A percentile compares a stretch with the other conserved stretches of the same genome.
Evolutionary conservation across 306 rosid genomes (phyloP).

Genomic region (Corylus avellana): DNA sequence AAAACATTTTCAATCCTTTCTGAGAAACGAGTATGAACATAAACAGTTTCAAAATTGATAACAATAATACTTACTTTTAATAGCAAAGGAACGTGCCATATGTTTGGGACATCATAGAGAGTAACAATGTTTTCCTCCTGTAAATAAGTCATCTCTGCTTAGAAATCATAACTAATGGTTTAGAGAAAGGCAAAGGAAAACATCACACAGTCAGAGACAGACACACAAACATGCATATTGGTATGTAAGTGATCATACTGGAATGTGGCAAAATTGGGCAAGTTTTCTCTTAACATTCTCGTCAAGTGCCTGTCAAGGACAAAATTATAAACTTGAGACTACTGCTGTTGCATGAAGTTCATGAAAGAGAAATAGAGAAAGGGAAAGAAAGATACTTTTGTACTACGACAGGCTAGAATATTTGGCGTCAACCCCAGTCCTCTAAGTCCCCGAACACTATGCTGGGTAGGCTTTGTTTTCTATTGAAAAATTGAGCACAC

Average conservation of each 20-base stretch:
- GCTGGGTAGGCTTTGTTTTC: constrained; percentile 96
- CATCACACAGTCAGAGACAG: neutral
- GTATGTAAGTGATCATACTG: constrained; percentile 50
- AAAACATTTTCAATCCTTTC: constrained; percentile 12
- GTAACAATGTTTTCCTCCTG: constrained; percentile 78
- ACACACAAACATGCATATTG: neutral
- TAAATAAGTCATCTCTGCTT: constrained; percentile 24
- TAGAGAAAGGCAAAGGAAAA: constrained; percentile 16
- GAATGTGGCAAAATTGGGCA: constrained; percentile 93
- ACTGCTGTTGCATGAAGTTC: constrained; percentile 10
- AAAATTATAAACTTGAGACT: constrained; percentile 22
- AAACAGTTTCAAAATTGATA: neutral
- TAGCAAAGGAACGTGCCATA: constrained; percentile 94
- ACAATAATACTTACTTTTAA: constrained; percentile 57
- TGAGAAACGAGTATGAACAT: constrained; percentile 11
- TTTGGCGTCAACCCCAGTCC: constrained; percentile 83
- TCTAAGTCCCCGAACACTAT: constrained; percentile 85
- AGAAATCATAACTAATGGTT: neutral
- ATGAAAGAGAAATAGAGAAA: constrained; percentile 9
- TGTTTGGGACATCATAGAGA: constrained; percentile 93
- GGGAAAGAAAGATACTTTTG: constrained; percentile 54
- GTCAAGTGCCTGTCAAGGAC: constrained; percentile 63
- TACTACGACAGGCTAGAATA: constrained; percentile 84
- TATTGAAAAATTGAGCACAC: constrained; percentile 29
- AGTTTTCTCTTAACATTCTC: constrained; percentile 77